Base-by-base conservation (phyloP, 805 yeast genomes). In the Diddensiella santjacobensis region DNA sequence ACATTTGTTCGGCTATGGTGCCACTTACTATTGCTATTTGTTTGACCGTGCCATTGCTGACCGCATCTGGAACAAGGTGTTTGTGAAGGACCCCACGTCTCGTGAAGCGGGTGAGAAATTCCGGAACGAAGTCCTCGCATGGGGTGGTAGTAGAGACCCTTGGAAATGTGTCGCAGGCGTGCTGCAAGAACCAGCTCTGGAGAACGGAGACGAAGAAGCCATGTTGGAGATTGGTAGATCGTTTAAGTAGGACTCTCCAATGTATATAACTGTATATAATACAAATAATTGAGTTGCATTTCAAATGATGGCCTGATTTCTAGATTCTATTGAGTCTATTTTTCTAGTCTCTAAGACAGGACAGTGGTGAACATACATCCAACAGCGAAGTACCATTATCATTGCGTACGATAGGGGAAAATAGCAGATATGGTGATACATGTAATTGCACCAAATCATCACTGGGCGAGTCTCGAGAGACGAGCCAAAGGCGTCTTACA, bases 141-240 rank as follows among this genome's bases (percentile, higher is more conserved):
- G 96, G 96, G 99, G 99, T 19, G 99, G 99, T 0, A 79, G 95
- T 2, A 75, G 80, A 51, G 89, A 87, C 59, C 95, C 98, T 0
- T 88, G 96, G 95, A 70, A 71, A 18, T 83, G 95, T 61, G 70
- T 93, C 15, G 86, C 95, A 1, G 85, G 84, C 49, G 89, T 85
- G 2, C 69, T 93, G 44, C 88, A 82, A 44, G 73, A 77, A 24
- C 80, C 80, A 0, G 76, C 71, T 40, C 67, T 89, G 40, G 70
- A 71, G 2, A 68, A 71, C 22, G 96, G 96, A 3, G 95, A 84
- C 50, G 70, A 75, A 20, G 66, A 69, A 31, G 90, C 96, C 1
- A 87, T 89, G 53, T 35, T 51, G 42, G 47, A 40, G 17, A 52
- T 54, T 29, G 57, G 55, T 17, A 23, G 15, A 10, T 35, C 48